Evolutionary conservation across 345 rosid species (phyloP).

Genomic region (Ceriops tagal): DNA sequence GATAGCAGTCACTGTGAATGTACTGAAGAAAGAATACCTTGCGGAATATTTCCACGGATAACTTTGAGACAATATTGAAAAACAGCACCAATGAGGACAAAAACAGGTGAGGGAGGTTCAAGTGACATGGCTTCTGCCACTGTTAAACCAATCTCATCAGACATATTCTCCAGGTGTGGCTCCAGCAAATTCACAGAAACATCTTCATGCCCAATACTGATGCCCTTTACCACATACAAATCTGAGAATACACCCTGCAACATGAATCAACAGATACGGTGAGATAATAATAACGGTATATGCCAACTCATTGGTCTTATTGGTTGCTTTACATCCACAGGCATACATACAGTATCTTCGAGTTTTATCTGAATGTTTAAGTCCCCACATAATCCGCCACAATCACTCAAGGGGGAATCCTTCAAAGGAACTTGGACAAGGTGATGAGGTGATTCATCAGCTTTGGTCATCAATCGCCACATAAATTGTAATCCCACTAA

Average conservation of each 20-base stretch:
- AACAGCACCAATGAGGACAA: conserved; percentile 76
- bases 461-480: conserved; percentile 75
- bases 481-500: conserved; percentile 84
- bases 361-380: conserved; percentile 72
- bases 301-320: neutral
- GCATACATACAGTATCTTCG: conserved; percentile 66
- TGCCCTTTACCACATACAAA: conserved; percentile 79
- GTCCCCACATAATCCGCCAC: conserved; percentile 88
- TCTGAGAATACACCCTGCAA: conserved; percentile 88
- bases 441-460: conserved; percentile 55
- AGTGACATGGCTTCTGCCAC: conserved; percentile 98
- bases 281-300: conserved; percentile 6
- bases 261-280: conserved; percentile 15
- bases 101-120: conserved; percentile 86
- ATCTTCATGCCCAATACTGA: conserved; percentile 76
- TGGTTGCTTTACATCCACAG: conserved; percentile 10
- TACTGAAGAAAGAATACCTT: conserved; percentile 49
- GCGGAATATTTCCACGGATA: conserved; percentile 69
- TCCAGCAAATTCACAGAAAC: conserved; percentile 80
- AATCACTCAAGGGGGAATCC: conserved; percentile 90
- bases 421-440: conserved; percentile 88
- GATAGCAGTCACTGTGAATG: conserved; percentile 7
- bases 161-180: conserved; percentile 55
- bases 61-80: conserved; percentile 66
- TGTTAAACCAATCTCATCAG: conserved; percentile 69